Conservation (phyloP, 2,329 filamentous ascomycete genomes). For the Rutstroemia sp. region DNA sequence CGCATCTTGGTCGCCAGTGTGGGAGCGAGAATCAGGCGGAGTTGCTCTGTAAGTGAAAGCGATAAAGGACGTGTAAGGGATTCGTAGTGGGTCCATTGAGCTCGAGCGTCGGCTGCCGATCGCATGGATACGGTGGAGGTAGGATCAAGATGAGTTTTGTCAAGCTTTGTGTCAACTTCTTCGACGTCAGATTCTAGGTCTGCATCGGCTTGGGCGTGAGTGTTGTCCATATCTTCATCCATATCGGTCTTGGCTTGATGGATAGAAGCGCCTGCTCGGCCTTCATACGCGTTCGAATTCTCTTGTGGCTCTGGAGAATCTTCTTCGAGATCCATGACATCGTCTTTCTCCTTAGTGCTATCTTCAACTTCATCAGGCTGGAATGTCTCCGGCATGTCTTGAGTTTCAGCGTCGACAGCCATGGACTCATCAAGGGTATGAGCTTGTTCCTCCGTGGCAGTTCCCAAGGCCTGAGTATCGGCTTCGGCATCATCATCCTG, state of each 20-base stretch:
- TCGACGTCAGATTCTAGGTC: slow-evolving; percentile 32
- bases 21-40: slow-evolving; percentile 89
- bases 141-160: slow-evolving; percentile 59
- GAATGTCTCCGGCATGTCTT: slow-evolving; percentile 49
- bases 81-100: slow-evolving; percentile 82
- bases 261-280: slow-evolving; percentile 51
- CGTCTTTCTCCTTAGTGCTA: slow-evolving; percentile 38
- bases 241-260: slow-evolving; percentile 37
- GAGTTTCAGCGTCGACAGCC: slow-evolving; percentile 66
- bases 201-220: slow-evolving; percentile 34
- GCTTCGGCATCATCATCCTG: slow-evolving; percentile 72
- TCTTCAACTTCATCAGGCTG: slow-evolving; percentile 35
- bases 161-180: slow-evolving; percentile 49
- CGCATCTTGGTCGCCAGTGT: slow-evolving; percentile 94
- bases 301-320: slow-evolving; percentile 34
- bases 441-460: slow-evolving; percentile 80
- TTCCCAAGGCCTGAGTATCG: slow-evolving; percentile 89
- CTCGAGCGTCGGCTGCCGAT: slow-evolving; percentile 53
- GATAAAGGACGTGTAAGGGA: slow-evolving; percentile 77
- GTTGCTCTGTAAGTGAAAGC: slow-evolving; percentile 83
- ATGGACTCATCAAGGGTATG: slow-evolving; percentile 81
- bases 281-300: slow-evolving; percentile 44
- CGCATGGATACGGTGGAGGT: slow-evolving; percentile 15
- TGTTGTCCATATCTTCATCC: slow-evolving; percentile 42
- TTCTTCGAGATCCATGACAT: slow-evolving; percentile 35